Base-by-base conservation (phyloP, 2,329 filamentous ascomycete genomes). In the Venturia carpophila region DNA sequence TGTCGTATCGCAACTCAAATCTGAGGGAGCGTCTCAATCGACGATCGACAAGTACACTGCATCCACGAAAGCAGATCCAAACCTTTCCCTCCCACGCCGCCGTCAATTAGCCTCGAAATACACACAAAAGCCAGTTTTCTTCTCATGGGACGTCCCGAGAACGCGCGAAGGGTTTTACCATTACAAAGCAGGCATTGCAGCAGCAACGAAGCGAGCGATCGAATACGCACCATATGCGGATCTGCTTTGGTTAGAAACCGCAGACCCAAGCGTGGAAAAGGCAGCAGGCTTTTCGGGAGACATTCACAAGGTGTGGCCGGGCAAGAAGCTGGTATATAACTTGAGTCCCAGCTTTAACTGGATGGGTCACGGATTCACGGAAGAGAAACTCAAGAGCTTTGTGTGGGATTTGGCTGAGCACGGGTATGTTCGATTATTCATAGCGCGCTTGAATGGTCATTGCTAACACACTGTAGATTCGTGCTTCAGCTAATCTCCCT, bases 281-380 rank as follows among this genome's bases (percentile, higher is more conserved):
- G 91, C 91, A 0, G 80, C 83, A 3, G 81, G 83, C 62, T 91
- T 99, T 63, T 90, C 90, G 15, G 83, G 84, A 13, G 84, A 91
- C 58, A 94, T 99, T 67, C 86, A 89, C 64, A 77, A 79, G 0
- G 80, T 78, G 3, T 81, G 85, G 71, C 91, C 92, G 0, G 86
- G 85, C 67, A 97, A 97, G 83, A 89, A 90, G 43, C 84, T 99
- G 30, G 93, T 97, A 0, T 99, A 99, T 80, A 99, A 99, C 79
- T 84, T 99, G 1, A 92, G 88, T 5, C 94, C 94, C 0, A 96
- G 91, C 10, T 99, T 99, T 83, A 97, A 99, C 82, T 99, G 94
- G 94, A 94, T 95, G 86, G 87, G 87, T 13, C 92, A 97, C 74
- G 94, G 93, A 39, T 99, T 97, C 78, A 88, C 84, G 3, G 86